Percentiles rank a stretch among this genome's conserved stretches.
These are phyloP conservation scores for Wilcoxina mikolae DNA, from an alignment of 495 filamentous ascomycete genomes.

Conservation along the genomic window DNA sequence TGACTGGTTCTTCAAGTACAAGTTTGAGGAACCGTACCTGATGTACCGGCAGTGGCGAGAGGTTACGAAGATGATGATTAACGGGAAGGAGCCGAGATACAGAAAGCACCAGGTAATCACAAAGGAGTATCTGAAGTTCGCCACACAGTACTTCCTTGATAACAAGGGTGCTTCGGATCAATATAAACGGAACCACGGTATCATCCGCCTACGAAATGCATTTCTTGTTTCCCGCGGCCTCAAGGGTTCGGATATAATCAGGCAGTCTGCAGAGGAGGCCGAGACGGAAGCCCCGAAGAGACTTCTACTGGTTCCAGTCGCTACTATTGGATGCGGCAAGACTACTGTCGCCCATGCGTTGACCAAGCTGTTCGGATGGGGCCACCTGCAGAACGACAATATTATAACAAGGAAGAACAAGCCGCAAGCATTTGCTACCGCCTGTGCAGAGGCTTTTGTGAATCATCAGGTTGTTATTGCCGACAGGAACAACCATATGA, in stretches of 20 bases:
- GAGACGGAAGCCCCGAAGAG: slow-evolving; percentile 8
- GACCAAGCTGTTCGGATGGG: slow-evolving; percentile 75
- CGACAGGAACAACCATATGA: slow-evolving; percentile 86
- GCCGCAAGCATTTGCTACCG: slow-evolving; percentile 26
- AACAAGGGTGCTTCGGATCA: slow-evolving; percentile 46
- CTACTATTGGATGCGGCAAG: slow-evolving; percentile 91
- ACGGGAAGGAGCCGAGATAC: slow-evolving; percentile 55
- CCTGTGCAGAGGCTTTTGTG: slow-evolving; percentile 45
- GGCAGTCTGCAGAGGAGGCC: slow-evolving; percentile 34
- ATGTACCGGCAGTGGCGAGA: slow-evolving; percentile 99
- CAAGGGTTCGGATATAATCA: slow-evolving; percentile 73
- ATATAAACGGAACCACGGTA: slow-evolving; percentile 86
- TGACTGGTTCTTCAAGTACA: slow-evolving; percentile 99
- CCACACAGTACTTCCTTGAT: slow-evolving; percentile 51
- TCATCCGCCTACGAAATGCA: slow-evolving; percentile 74
- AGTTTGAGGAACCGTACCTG: slow-evolving; percentile 96
- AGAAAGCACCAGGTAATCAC: slow-evolving; percentile 85
- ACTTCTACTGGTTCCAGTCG: slow-evolving; percentile 55
- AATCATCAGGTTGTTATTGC: slow-evolving; percentile 62
- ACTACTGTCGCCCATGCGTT: slow-evolving; percentile 81
- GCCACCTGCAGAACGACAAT: slow-evolving; percentile 93
- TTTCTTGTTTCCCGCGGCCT: slow-evolving; percentile 68
- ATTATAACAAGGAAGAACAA: slow-evolving; percentile 37
- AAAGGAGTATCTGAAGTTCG: slow-evolving; percentile 74
- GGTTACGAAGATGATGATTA: slow-evolving; percentile 79